Conservation (phyloP, 1,284 basidiomycete genomes). For the Sporisorium iseilematis-ciliati region DNA sequence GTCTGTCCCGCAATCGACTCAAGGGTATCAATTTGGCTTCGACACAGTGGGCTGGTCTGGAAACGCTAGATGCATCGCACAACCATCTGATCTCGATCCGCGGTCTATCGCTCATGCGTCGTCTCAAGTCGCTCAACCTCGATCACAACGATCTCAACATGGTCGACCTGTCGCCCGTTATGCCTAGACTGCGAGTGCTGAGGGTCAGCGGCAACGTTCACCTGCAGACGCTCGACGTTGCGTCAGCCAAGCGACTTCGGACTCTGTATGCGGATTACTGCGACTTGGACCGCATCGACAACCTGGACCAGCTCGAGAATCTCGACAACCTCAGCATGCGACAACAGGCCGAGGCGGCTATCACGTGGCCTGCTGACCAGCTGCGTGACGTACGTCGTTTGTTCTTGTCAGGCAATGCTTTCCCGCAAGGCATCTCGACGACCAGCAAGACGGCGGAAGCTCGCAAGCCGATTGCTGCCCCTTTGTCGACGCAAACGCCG, state of each 20-base stretch:
- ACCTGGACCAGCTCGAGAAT: constrained; percentile 75
- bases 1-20: constrained; percentile 82
- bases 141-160: constrained; percentile 80
- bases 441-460: constrained; percentile 2
- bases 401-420: constrained; percentile 86
- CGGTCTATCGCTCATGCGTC: constrained; percentile 40
- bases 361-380: constrained; percentile 78
- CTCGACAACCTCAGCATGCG: constrained; percentile 91
- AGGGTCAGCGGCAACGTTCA: constrained; percentile 83
- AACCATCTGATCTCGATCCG: constrained; percentile 75
- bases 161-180: constrained; percentile 70
- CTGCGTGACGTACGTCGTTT: constrained; percentile 90
- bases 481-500: constrained; percentile 6
- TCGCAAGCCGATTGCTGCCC: constrained; percentile 13
- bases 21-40: constrained; percentile 74
- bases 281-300: constrained; percentile 73
- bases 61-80: constrained; percentile 83
- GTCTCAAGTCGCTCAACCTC: constrained; percentile 83
- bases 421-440: constrained; percentile 46
- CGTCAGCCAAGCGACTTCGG: constrained; percentile 79
- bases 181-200: constrained; percentile 76
- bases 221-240: constrained; percentile 78
- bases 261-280: constrained; percentile 95
- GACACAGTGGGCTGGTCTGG: constrained; percentile 72
- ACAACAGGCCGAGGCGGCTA: constrained; percentile 79